Evolutionary conservation across 768 basidiomycete species (phyloP), one percentile per base, ranked within the genome.

Genomic region (Grammothele lineata): DNA sequence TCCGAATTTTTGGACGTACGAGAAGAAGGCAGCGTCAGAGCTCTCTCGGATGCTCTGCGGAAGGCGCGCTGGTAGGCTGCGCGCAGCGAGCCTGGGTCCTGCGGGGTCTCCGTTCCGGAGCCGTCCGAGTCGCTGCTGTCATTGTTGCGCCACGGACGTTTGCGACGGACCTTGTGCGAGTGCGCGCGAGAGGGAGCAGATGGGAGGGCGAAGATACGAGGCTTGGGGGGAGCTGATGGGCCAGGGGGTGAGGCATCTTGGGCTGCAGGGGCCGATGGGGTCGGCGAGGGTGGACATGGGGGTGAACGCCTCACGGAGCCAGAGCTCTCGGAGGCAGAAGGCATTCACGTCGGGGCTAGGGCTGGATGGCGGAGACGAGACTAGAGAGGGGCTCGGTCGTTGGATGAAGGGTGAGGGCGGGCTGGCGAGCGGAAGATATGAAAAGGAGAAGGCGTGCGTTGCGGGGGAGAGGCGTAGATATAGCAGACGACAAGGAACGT

Each of bases 221-320:
- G 53, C 45, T 64, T 59, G 21, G 62, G 50, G 8, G 50, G 19
- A 25, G 63, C 53, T 9, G 62, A 50, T 23, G 61, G 54, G 5
- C 67, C 48, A 26, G 60, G 61, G 43, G 71, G 69, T 1, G 74
- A 73, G 37, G 74, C 66, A 23, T 60, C 56, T 5, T 70, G 69
- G 12, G 72, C 71, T 32, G 61, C 60, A 23, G 70, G 58, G 22
- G 70, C 66, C 25, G 77, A 74, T 45, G 65, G 70, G 8, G 76
- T 68, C 24, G 75, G 74, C n/a, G 75, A 75, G 37, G 72, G 64
- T 1, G 74, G 74, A 50, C 74, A 76, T 34, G 54, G 63, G 43
- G 40, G 52, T 40, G 56, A 39, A 17, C 24, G 49, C 46, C 52
- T 56, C 47, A 57, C 60, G 40, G 50, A 51, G 57, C 51, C 47